These are phyloP conservation scores for Gossypium lobatum DNA, from an alignment of 441 rosid genomes.

Conservation along the genomic window DNA sequence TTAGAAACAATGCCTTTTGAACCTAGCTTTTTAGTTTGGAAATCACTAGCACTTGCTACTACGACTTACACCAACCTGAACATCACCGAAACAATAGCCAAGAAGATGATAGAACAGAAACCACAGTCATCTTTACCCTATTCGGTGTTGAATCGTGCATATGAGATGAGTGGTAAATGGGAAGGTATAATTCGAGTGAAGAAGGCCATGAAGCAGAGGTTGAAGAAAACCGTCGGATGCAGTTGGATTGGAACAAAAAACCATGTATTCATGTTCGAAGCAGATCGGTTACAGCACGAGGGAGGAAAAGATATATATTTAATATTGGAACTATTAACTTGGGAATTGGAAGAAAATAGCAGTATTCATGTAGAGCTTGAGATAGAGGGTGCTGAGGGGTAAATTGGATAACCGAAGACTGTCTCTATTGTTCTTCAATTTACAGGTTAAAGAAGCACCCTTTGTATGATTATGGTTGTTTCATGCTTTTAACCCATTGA, in stretches of 20 bases:
- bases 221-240: constrained; percentile 34
- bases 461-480: neutral
- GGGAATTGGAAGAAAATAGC: constrained; percentile 40
- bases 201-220: constrained; percentile 34
- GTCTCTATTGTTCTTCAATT: neutral
- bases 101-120: constrained; percentile 36
- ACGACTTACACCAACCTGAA: constrained; percentile 28
- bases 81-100: constrained; percentile 38
- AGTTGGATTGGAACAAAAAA: constrained; percentile 55
- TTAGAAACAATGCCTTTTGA: constrained; percentile 39
- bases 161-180: constrained; percentile 58
- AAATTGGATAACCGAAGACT: too few relatives aligned
- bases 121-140: constrained; percentile 42
- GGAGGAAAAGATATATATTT: constrained; percentile 39
- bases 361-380: constrained; percentile 10
- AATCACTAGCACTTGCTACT: constrained; percentile 33
- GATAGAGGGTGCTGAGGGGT: neutral
- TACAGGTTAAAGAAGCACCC: neutral
- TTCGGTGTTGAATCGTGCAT: constrained; percentile 38
- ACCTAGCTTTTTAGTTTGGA: constrained; percentile 43
- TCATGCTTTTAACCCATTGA: too few relatives aligned
- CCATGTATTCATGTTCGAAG: constrained; percentile 33
- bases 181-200: constrained; percentile 47
- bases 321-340: constrained; percentile 35
- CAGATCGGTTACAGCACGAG: constrained; percentile 41